Percentiles rank a stretch among this genome's conserved stretches.
Conservation (phyloP, 2,329 filamentous ascomycete genomes). For the Talaromyces pinophilus region DNA sequence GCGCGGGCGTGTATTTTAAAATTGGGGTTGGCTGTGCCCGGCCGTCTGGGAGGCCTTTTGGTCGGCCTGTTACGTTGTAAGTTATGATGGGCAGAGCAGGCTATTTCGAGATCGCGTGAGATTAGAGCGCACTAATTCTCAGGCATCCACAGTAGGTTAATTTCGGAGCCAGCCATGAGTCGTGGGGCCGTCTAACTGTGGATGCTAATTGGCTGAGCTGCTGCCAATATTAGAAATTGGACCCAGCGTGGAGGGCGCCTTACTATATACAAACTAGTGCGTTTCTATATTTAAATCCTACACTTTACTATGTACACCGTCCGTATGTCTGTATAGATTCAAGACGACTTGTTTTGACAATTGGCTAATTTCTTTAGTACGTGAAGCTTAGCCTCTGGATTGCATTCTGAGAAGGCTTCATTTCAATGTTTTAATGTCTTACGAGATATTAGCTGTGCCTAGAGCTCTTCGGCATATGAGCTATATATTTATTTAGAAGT, state of each 20-base stretch:
- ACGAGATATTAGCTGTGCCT: not conserved
- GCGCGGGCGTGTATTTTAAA: constrained; percentile 8
- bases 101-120: constrained; percentile 14
- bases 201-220: not conserved
- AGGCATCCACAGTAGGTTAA: constrained; percentile 5
- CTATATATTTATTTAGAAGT: not conserved
- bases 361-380: not conserved
- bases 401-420: not conserved
- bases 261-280: not conserved
- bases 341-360: not conserved
- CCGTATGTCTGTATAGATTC: constrained; percentile 2
- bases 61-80: not conserved
- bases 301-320: not conserved
- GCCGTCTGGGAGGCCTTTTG: constrained; percentile 15
- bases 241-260: constrained; percentile 4
- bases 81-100: not conserved
- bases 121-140: not conserved
- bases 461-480: not conserved
- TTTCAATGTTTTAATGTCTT: not conserved
- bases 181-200: constrained; percentile 1
- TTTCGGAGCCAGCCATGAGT: constrained; percentile 10
- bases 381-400: not conserved
- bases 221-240: constrained; percentile 19
- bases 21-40: constrained; percentile 14
- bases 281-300: constrained; percentile 18